These are phyloP conservation scores for Conringia planisiliqua DNA, from an alignment of 345 rosid genomes.

Conservation along the genomic window DNA sequence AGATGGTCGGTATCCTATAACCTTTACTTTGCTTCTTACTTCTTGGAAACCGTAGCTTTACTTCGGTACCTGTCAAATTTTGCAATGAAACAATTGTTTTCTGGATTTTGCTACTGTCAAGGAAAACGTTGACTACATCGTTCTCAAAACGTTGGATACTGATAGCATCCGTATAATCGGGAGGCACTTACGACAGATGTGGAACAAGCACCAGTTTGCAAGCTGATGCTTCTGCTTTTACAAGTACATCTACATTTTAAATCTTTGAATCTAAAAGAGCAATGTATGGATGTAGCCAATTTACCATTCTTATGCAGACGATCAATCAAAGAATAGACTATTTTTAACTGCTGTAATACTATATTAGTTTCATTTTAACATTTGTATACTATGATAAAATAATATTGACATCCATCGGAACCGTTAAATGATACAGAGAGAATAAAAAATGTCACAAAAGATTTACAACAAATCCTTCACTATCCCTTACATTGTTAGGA, in stretches of 20 bases:
- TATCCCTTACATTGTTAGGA: not conserved
- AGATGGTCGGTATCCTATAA: slow-evolving; percentile 53
- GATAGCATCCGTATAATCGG: slow-evolving; percentile 85
- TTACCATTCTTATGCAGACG: too few relatives aligned
- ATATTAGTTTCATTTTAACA: too few relatives aligned
- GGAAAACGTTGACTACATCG: slow-evolving; percentile 72
- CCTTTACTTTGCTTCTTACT: not conserved
- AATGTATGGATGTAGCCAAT: too few relatives aligned
- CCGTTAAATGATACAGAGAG: not conserved
- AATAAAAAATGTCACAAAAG: not conserved
- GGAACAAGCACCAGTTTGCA: too few relatives aligned
- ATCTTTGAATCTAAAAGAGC: too few relatives aligned
- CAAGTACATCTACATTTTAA: too few relatives aligned
- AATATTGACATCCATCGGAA: not conserved
- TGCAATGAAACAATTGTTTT: not conserved
- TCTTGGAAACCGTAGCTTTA: not conserved
- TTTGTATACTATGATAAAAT: too few relatives aligned
- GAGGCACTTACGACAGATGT: slow-evolving; percentile 37
- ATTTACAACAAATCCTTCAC: not conserved
- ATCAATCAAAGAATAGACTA: too few relatives aligned
- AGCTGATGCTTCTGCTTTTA: too few relatives aligned
- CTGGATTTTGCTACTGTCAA: slow-evolving; percentile 43
- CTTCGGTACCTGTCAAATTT: not conserved
- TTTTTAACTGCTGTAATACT: too few relatives aligned
- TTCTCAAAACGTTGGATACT: slow-evolving; percentile 71